phyloP scores from a whole-genome alignment of 1,139 yeast genomes.

The Zygoascus meyerae region DNA sequence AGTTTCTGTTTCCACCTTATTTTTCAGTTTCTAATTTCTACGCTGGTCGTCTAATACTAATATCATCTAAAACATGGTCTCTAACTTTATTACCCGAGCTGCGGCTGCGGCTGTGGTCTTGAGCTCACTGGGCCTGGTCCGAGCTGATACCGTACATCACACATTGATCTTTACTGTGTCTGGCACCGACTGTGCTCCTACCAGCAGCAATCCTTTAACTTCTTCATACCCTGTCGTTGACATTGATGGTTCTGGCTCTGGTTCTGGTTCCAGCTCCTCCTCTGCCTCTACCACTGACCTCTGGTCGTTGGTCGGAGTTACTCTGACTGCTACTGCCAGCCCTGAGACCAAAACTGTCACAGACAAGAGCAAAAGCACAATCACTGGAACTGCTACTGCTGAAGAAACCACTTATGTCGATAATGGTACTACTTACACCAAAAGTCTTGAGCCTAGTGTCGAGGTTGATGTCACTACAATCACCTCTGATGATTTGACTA shows the following conservation, averaged over 20 bases:
- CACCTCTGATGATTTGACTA: conserved; percentile 23
- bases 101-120: conserved; percentile 1
- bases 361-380: conserved; percentile 1
- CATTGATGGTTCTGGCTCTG: conserved; percentile 20
- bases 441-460: conserved; percentile 13
- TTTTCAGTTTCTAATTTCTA: neutral
- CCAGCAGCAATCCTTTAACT: conserved; percentile 12
- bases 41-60: no score
- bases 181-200: conserved; percentile 20
- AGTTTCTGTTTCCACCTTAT: neutral
- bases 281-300: conserved; percentile 8
- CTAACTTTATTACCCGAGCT: neutral
- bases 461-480: conserved; percentile 7
- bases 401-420: conserved; percentile 12
- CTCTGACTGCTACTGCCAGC: conserved; percentile 13
- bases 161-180: conserved; percentile 25
- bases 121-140: neutral
- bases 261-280: conserved; percentile 12
- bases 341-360: conserved; percentile 10
- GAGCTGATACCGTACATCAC: conserved; percentile 13
- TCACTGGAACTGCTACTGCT: conserved; percentile 8
- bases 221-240: conserved; percentile 23
- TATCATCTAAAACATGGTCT: neutral
- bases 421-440: conserved; percentile 14
- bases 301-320: conserved; percentile 11